These are phyloP conservation scores for Petasospora rhodanensis DNA, from an alignment of 1,139 yeast species.

Conservation along the genomic window DNA sequence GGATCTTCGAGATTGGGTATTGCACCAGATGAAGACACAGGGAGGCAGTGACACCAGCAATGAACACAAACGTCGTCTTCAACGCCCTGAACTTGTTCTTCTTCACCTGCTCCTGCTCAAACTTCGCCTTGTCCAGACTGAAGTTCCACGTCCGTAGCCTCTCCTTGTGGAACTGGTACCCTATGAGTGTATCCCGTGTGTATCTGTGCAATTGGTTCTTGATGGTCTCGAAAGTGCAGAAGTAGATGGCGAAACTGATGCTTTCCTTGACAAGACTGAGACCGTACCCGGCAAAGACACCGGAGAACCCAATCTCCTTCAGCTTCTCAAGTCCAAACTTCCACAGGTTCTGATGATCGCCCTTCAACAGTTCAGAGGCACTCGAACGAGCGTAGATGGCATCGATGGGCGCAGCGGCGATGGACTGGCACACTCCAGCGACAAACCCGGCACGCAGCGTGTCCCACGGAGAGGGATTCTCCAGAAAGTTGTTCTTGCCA, in stretches of 20 bases:
- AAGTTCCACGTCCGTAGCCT: slow-evolving; percentile 12
- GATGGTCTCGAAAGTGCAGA: slow-evolving; percentile 78
- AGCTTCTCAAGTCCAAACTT: slow-evolving; percentile 65
- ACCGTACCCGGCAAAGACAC: slow-evolving; percentile 87
- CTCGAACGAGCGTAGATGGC: slow-evolving; percentile 82
- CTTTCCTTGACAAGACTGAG: slow-evolving; percentile 76
- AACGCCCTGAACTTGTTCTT: slow-evolving; percentile 38
- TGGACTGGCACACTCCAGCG: slow-evolving; percentile 82
- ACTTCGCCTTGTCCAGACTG: slow-evolving; percentile 11
- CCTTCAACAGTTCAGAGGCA: slow-evolving; percentile 66
- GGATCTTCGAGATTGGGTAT: slow-evolving; percentile 77
- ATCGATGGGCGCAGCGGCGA: slow-evolving; percentile 94
- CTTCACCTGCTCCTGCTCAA: slow-evolving; percentile 10
- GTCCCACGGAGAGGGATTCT: slow-evolving; percentile 38
- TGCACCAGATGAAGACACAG: slow-evolving; percentile 71
- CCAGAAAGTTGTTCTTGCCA: slow-evolving; percentile 21
- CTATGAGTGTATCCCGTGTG: slow-evolving; percentile 29
- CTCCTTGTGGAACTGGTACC: slow-evolving; percentile 21
- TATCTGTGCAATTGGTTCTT: slow-evolving; percentile 59
- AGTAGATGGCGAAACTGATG: slow-evolving; percentile 81
- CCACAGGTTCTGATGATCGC: slow-evolving; percentile 73
- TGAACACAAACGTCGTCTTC: slow-evolving; percentile 64
- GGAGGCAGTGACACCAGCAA: slow-evolving; percentile 93
- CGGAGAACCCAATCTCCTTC: slow-evolving; percentile 69
- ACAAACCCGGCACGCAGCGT: slow-evolving; percentile 77